These are phyloP conservation scores for Neurospora sp. DNA, from an alignment of 495 filamentous ascomycete genomes.

Conservation along the genomic window DNA sequence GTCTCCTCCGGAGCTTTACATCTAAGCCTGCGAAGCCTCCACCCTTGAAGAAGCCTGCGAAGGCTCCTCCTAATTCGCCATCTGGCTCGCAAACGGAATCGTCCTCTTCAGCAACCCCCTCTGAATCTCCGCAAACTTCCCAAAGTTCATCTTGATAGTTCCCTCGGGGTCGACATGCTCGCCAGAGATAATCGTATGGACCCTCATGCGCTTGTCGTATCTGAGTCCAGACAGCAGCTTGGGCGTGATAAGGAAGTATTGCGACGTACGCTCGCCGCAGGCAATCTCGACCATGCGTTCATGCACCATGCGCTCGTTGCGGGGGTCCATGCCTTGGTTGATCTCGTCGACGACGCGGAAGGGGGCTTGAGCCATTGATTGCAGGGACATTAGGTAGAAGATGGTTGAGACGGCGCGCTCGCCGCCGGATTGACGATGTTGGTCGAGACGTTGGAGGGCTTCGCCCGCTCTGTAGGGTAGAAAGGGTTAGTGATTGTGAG, in stretches of 20 bases:
- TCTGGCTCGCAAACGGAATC: neutral
- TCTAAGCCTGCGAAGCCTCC: neutral
- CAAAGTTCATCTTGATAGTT: slow-evolving; percentile 50
- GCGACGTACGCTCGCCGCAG: slow-evolving; percentile 58
- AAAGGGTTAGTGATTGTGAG: neutral
- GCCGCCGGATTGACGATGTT: slow-evolving; percentile 90
- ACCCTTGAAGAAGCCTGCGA: neutral
- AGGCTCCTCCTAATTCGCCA: neutral
- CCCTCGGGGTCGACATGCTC: slow-evolving; percentile 59
- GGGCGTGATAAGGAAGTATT: slow-evolving; percentile 97
- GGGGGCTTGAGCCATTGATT: slow-evolving; percentile 86
- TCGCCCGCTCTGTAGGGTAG: slow-evolving; percentile 57
- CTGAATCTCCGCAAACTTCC: slow-evolving; percentile 37
- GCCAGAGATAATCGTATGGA: slow-evolving; percentile 88
- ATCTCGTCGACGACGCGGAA: slow-evolving; percentile 99
- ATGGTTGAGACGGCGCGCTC: slow-evolving; percentile 96
- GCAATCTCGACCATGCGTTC: slow-evolving; percentile 93
- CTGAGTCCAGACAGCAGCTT: slow-evolving; percentile 78
- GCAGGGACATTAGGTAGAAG: slow-evolving; percentile 98
- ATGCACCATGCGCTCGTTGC: slow-evolving; percentile 96
- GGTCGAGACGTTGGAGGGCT: slow-evolving; percentile 69
- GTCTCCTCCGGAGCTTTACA: neutral
- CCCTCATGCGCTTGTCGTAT: slow-evolving; percentile 83
- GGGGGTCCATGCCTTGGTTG: slow-evolving; percentile 98
- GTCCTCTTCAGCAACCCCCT: slow-evolving; percentile 16